Evolutionary conservation across 2,329 filamentous ascomycete genomes (phyloP), one percentile per base, ranked within the genome.

Genomic region (Lithohypha guttulata): DNA sequence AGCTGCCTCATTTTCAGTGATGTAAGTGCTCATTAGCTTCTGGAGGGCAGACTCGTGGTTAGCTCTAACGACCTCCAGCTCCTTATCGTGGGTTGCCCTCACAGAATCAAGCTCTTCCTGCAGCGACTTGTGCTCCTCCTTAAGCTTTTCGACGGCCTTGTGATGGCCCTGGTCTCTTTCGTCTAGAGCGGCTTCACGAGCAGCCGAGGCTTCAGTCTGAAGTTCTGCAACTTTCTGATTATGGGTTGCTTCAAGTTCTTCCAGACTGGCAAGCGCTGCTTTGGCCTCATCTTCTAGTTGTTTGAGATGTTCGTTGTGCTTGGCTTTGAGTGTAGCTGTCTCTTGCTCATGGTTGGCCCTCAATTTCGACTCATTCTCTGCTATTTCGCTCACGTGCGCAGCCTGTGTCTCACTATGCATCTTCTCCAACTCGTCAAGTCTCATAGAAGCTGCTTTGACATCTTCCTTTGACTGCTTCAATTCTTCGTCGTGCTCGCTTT

Each of bases 31-130:
- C 30, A 43, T 44, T n/a, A 42, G 13, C 7, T 50, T 35, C 30
- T 59, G 52, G 17, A 63, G 42, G 33, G 60, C 57, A 11, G 47
- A 42, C 11, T 56, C 49, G 40, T 62, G 57, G 2, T 44, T 47
- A 2, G 43, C 39, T 13, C 28, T 43, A 6, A 45, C 11, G 6
- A 20, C 21, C 3, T 33, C 41, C 19, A 43, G 21, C 25, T 40
- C 34, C 11, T 13, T 19, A 19, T 32, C 7, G 34, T 43, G 41
- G 9, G 28, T 29, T 13, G 27, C 21, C 15, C 34, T 45, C 3
- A 45, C 15, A 7, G 20, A 20, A 2, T 33, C 41, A 25, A 43
- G 22, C 13, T 35, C 34, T 20, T 23, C 23, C 19, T 39, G 26
- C 27, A 39, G 17, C 13, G 35, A 21, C 11, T 10, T 22, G n/a